Base-by-base conservation (phyloP, 371 early-diverging fungal species). In the Lichtheimia corymbifera region DNA sequence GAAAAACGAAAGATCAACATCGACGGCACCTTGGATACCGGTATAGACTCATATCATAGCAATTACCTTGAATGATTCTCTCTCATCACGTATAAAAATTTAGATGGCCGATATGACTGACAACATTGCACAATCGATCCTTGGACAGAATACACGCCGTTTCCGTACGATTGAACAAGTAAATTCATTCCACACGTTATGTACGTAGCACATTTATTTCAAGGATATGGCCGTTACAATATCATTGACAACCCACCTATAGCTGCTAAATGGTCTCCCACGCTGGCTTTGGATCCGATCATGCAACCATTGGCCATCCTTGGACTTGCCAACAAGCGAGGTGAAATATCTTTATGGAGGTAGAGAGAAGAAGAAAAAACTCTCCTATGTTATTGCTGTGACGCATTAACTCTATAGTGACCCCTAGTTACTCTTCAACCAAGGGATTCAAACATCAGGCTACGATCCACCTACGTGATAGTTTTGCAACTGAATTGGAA, bases 11-110 rank as follows among this genome's bases (percentile, higher is more conserved):
- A 45, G 40, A 49, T 53, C 56, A 17, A 35, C 35, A 35, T 35
- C 35, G 11, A 35, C 35, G 4, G 25, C 61, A 7, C 60, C 61
- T 53, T 72, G 75, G 75, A 42, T 58, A 50, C 25, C 64, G 60
- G 72, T 67, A 66, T n/a, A 47, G 0, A 54, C 5, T 43, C 11
- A 35, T 24, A 14, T 47, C 18, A 47, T 35, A 11, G 11, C 11
- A 2, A 35, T 11, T 0, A 35, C 9, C 35, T 9, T 35, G 11
- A 35, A 35, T 35, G 22, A 35, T 35, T 11, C 5, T 35, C 5
- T 35, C 35, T 35, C 35, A 35, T 35, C 11, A 35, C 2, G 35
- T 35, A 22, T 22, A 1, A 2, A 9, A 35, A 35, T 11, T 35
- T 35, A 35, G 35, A 2, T 35, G 35, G 0, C 1, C 11, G 47